Evolutionary conservation across 2,329 filamentous ascomycete species (phyloP), one percentile per base, ranked within the genome.

Genomic region (Aaosphaeria arxii): DNA sequence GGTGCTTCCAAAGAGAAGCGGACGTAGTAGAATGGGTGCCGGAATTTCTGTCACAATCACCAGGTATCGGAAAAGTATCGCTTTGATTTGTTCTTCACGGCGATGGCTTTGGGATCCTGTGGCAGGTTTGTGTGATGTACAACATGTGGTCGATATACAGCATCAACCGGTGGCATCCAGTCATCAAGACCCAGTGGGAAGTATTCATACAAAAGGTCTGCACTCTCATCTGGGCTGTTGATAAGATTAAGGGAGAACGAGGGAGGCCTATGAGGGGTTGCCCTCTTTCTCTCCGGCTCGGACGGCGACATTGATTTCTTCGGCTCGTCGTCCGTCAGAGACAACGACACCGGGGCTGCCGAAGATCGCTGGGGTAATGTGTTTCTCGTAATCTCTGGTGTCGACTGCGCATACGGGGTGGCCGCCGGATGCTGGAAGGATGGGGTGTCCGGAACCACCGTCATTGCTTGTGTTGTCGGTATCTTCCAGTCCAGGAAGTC

Each of bases 151-250:
- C 90, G 79, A 67, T 95, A 96, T 11, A 96, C 86, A 5, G 90
- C 90, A 69, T 95, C 90, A 3, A 95, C 89, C 1, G 89, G 90
- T 2, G 88, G 88, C 82, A 91, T 90, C 88, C 88, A 96, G 63
- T 96, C 91, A 67, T 96, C 91, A 49, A 96, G 74, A 43, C 87
- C 91, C 11, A 97, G 77, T 0, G 91, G 91, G 55, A 97, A 96
- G 66, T 97, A 96, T 72, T 97, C 91, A 66, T 96, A 96, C 13
- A 96, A 75, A 55, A 91, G 75, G 70, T 96, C 91, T 1, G 86
- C 86, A 58, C 86, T 87, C 59, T 95, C 90, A 55, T 85, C 73
- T 32, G 88, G 79, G 63, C 86, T 85, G 64, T 82, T 79, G 56
- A 77, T 78, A 2, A 75, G 66, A 32, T 75, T 74, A 39, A 77